Evolutionary conservation across 768 basidiomycete species (phyloP).

Genomic region (Suillus variegatus): DNA sequence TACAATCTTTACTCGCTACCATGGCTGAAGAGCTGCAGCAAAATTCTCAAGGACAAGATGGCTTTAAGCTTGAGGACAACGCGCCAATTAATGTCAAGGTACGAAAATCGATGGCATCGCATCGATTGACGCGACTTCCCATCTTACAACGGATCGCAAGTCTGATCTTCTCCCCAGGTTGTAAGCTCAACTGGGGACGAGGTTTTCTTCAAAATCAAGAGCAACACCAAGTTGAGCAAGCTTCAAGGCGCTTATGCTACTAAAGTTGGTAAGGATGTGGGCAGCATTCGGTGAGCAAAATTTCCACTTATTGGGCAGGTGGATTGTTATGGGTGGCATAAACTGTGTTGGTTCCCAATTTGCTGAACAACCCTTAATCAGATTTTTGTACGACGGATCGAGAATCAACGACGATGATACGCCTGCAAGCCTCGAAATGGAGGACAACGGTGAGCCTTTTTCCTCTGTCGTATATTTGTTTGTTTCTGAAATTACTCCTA

Average conservation of each 20-base stretch:
- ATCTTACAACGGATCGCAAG: conserved; percentile 3
- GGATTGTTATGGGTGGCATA: neutral
- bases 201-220: conserved; percentile 97
- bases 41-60: conserved; percentile 34
- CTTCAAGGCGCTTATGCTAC: conserved; percentile 90
- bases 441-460: conserved; percentile 71
- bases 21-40: conserved; percentile 61
- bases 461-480: conserved; percentile 6
- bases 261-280: conserved; percentile 89
- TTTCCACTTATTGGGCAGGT: neutral
- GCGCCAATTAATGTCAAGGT: conserved; percentile 83
- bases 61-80: conserved; percentile 57
- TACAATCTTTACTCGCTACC: neutral
- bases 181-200: conserved; percentile 78
- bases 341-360: neutral
- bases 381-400: conserved; percentile 88
- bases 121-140: conserved; percentile 5
- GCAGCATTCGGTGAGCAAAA: conserved; percentile 76
- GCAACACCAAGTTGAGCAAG: conserved; percentile 89
- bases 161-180: conserved; percentile 47
- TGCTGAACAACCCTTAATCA: conserved; percentile 30
- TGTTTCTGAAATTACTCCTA: conserved; percentile 10
- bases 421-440: conserved; percentile 82
- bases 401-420: conserved; percentile 91
- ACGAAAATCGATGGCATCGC: conserved; percentile 19